Evolutionary conservation across 495 filamentous ascomycete species (phyloP).

Genomic region (Penicillium longicatenatum): DNA sequence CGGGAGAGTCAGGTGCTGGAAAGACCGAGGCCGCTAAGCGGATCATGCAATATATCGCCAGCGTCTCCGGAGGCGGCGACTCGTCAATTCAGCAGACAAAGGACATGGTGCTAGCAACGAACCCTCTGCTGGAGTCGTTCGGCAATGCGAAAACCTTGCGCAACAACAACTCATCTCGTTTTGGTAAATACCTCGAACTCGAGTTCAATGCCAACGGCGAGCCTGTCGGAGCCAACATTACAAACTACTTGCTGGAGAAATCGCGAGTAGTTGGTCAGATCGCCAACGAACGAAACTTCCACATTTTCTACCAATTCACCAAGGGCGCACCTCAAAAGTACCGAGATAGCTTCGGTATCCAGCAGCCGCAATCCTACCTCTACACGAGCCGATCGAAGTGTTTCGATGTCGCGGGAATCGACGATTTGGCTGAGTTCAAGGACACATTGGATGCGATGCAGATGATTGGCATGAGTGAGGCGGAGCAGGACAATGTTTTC

Average conservation of each 20-base stretch:
- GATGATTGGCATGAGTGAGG: slow-evolving; percentile 83
- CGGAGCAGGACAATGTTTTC: slow-evolving; percentile 95
- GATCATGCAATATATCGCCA: slow-evolving; percentile 99
- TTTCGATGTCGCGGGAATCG: slow-evolving; percentile 88
- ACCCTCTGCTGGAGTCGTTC: slow-evolving; percentile 95
- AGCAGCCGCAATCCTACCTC: slow-evolving; percentile 89
- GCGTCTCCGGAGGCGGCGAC: slow-evolving; percentile 84
- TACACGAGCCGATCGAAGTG: slow-evolving; percentile 96
- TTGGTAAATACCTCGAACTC: slow-evolving; percentile 97
- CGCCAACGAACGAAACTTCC: slow-evolving; percentile 93
- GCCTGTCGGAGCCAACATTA: slow-evolving; percentile 95
- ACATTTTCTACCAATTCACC: slow-evolving; percentile 99
- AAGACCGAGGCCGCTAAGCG: slow-evolving; percentile 99
- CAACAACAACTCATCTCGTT: slow-evolving; percentile 98
- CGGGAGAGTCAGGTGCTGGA: slow-evolving; percentile 95
- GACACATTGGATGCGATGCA: slow-evolving; percentile 95
- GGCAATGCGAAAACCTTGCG: slow-evolving; percentile 97
- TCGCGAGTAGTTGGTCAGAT: slow-evolving; percentile 95
- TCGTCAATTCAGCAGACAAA: slow-evolving; percentile 97
- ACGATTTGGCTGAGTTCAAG: slow-evolving; percentile 86
- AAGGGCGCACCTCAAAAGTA: slow-evolving; percentile 90
- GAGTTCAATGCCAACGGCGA: slow-evolving; percentile 95
- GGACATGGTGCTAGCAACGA: slow-evolving; percentile 98
- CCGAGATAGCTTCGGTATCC: slow-evolving; percentile 81
- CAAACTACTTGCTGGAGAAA: slow-evolving; percentile 97